Percentiles rank a stretch among this genome's conserved stretches.
phyloP scores from a whole-genome alignment of 192 early-diverging fungal species.

The Coemansia sp. region DNA sequence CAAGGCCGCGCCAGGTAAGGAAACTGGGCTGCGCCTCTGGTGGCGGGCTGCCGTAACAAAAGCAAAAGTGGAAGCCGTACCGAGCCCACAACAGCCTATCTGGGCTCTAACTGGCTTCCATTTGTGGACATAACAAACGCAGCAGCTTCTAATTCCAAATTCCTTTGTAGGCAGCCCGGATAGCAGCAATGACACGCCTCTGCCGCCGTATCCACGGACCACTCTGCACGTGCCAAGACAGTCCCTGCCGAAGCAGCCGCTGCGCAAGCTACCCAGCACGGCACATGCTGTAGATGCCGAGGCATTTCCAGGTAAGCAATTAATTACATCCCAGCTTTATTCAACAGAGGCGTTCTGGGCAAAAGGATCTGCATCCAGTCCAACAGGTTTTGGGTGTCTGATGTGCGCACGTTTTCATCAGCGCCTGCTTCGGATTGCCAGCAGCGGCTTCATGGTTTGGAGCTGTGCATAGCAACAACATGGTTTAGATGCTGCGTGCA shows the following conservation, averaged over 20 bases:
- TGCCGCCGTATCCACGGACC: constrained; percentile 6
- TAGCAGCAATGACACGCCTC: neutral
- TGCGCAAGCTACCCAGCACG: neutral
- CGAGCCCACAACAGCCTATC: neutral
- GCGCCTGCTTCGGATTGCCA: neutral
- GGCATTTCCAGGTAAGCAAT: constrained; percentile 6
- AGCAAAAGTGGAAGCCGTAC: neutral
- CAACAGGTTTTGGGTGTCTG: neutral
- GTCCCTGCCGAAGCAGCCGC: neutral
- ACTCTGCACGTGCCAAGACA: neutral
- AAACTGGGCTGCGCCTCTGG: neutral
- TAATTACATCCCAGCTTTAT: neutral
- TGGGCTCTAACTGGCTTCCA: neutral
- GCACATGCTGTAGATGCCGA: neutral
- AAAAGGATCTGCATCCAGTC: constrained; percentile 1
- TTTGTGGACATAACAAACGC: neutral
- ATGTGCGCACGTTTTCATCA: constrained; percentile 1
- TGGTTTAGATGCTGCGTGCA: too few species aligned
- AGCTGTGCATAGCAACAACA: neutral
- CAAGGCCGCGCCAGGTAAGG: neutral
- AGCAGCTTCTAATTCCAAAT: too few species aligned
- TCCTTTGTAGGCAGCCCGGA: neutral
- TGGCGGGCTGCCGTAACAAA: neutral
- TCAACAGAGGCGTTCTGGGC: neutral
- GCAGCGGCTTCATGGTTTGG: neutral